Conservation (phyloP, 495 filamentous ascomycete species). For the Cenococcum geophilum region DNA sequence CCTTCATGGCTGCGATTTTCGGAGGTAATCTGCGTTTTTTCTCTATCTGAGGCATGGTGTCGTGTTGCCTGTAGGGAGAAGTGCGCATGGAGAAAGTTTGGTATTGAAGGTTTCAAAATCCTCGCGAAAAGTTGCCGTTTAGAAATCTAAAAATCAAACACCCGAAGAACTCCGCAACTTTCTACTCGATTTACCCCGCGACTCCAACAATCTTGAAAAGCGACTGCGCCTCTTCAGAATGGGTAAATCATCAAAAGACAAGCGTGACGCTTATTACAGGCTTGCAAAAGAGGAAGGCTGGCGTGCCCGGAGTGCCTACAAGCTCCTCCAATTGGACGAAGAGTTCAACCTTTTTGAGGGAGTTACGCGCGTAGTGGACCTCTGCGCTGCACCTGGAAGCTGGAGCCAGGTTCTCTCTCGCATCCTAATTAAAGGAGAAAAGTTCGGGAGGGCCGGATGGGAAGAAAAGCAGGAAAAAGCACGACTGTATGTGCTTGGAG, state of each 20-base stretch:
- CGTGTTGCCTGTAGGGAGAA: not conserved
- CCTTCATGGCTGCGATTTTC: slow-evolving; percentile 30
- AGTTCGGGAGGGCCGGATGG: slow-evolving; percentile 77
- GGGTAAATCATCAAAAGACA: slow-evolving; percentile 98
- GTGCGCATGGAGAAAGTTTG: slow-evolving; percentile 15
- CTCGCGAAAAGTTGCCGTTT: slow-evolving; percentile 20
- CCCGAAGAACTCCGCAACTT: not conserved
- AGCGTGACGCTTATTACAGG: slow-evolving; percentile 94
- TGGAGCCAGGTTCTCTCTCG: slow-evolving; percentile 96
- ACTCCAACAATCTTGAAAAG: too few species aligned
- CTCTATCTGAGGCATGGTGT: slow-evolving; percentile 10
- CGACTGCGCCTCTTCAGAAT: slow-evolving; percentile 42
- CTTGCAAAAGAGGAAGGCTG: slow-evolving; percentile 98
- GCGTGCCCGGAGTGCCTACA: slow-evolving; percentile 94
- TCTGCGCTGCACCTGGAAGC: slow-evolving; percentile 91
- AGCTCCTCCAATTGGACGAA: slow-evolving; percentile 92
- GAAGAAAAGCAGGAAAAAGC: slow-evolving; percentile 61
- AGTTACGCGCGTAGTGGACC: slow-evolving; percentile 89
- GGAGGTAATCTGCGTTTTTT: slow-evolving; percentile 28
- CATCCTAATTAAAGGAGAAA: slow-evolving; percentile 85
- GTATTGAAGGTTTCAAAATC: not conserved
- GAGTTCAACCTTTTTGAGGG: slow-evolving; percentile 86
- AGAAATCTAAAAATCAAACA: slow-evolving; percentile 5
- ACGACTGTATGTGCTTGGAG: slow-evolving; percentile 29
- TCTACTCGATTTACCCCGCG: not conserved